Conservation (phyloP, 73 alveolate genomes). For the Paramecium caudatum region DNA sequence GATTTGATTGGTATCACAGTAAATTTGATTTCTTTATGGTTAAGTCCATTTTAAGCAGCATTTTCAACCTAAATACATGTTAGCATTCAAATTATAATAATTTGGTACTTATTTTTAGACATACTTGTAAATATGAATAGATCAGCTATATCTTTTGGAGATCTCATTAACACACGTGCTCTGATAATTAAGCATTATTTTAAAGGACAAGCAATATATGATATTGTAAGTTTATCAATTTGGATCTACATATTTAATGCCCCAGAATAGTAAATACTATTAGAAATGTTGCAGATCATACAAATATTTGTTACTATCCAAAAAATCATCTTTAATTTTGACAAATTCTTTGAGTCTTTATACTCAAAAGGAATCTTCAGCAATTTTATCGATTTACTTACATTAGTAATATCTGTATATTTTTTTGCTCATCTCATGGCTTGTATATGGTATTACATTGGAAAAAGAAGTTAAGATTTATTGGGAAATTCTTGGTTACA, state of each 20-base stretch:
- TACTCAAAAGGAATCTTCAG: conserved; percentile 4
- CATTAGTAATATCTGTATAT: neutral
- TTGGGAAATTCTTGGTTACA: conserved; percentile 20
- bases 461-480: neutral
- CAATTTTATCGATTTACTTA: neutral
- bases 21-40: conserved; percentile 37
- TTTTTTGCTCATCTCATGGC: conserved; percentile 70
- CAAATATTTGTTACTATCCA: neutral
- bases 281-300: neutral
- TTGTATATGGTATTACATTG: conserved; percentile 70
- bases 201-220: neutral
- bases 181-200: conserved; percentile 20
- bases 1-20: conserved; percentile 16
- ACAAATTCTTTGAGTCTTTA: neutral
- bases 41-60: conserved; percentile 20
- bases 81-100: neutral
- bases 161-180: neutral
- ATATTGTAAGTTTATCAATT: neutral
- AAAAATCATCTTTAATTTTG: conserved; percentile 1
- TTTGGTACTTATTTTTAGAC: conserved; percentile 2
- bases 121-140: conserved; percentile 20
- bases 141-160: conserved; percentile 19
- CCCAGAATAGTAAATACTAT: neutral
- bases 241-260: conserved; percentile 4
- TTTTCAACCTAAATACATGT: neutral